A percentile compares a stretch with the other conserved stretches of the same genome.
These are phyloP conservation scores for Ilex aquifolium DNA, from an alignment of 257 asterid genomes.

Conservation along the genomic window DNA sequence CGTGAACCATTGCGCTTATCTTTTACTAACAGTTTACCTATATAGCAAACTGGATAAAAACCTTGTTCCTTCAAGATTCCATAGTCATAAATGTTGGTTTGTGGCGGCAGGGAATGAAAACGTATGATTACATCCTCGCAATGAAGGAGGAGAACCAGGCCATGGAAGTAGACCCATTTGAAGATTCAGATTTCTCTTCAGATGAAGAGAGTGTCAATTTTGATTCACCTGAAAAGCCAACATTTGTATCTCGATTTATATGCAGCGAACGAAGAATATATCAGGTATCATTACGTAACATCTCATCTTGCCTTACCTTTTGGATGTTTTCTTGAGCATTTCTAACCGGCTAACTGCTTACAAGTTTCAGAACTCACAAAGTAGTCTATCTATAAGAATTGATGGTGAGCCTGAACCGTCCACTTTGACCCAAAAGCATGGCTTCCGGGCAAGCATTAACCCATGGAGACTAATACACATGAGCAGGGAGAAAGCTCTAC, in stretches of 20 bases:
- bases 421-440: conserved; percentile 42
- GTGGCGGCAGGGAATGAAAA: conserved; percentile 81
- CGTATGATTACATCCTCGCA: conserved; percentile 89
- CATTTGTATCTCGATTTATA: conserved; percentile 36
- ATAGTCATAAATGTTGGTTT: not conserved
- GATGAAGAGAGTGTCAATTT: conserved; percentile 52
- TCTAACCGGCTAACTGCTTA: not conserved
- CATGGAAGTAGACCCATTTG: conserved; percentile 58
- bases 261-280: conserved; percentile 40
- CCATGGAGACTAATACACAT: conserved; percentile 87
- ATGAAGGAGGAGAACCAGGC: conserved; percentile 77
- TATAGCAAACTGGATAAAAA: not conserved
- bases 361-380: conserved; percentile 46
- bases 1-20: too few relatives aligned
- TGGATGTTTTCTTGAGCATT: not conserved
- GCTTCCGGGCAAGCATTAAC: conserved; percentile 78
- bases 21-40: not conserved
- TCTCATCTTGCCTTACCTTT: not conserved
- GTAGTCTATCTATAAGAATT: conserved; percentile 66
- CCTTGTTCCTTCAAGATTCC: not conserved
- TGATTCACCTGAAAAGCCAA: conserved; percentile 54
- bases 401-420: conserved; percentile 52
- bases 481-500: conserved; percentile 76
- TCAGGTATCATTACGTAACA: conserved; percentile 32
- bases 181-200: conserved; percentile 74